These are phyloP conservation scores for Filobasidium floriforme DNA, from an alignment of 768 basidiomycete genomes.

Conservation along the genomic window DNA sequence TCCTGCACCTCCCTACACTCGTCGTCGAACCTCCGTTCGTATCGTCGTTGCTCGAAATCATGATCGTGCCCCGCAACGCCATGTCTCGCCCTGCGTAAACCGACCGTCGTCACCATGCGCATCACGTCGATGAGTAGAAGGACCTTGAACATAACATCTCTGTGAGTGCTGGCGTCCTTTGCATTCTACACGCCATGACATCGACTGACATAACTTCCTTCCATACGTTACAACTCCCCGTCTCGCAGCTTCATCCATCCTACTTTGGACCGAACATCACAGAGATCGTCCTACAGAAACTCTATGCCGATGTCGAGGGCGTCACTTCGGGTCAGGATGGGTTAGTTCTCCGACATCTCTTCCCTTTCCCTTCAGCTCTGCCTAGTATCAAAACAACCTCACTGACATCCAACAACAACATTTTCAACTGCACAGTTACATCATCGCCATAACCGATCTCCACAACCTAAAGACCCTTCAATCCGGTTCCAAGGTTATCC, in stretches of 20 bases:
- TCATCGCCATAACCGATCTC: constrained; percentile 50
- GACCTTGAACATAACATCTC: constrained; percentile 6
- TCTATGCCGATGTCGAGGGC: constrained; percentile 93
- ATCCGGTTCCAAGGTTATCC: constrained; percentile 61
- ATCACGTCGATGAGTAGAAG: background rate
- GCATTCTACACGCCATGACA: background rate
- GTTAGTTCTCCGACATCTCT: constrained; percentile 28
- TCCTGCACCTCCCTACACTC: background rate
- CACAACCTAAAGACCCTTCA: constrained; percentile 73
- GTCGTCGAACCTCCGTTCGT: background rate
- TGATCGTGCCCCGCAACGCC: no score
- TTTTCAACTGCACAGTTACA: constrained; percentile 33
- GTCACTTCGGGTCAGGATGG: constrained; percentile 94
- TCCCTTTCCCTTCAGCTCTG: constrained; percentile 88
- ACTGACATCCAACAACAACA: background rate
- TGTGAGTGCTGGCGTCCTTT: background rate
- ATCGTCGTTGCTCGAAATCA: background rate
- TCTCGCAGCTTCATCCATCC: constrained; percentile 82
- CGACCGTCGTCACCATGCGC: no score
- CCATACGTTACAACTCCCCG: background rate
- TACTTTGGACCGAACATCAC: constrained; percentile 96
- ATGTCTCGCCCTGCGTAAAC: no score
- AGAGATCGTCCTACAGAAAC: constrained; percentile 81
- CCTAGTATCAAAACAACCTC: background rate
- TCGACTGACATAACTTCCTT: background rate